phyloP scores from a whole-genome alignment of 2,329 filamentous ascomycete species.

The Aspergillus texensis region DNA sequence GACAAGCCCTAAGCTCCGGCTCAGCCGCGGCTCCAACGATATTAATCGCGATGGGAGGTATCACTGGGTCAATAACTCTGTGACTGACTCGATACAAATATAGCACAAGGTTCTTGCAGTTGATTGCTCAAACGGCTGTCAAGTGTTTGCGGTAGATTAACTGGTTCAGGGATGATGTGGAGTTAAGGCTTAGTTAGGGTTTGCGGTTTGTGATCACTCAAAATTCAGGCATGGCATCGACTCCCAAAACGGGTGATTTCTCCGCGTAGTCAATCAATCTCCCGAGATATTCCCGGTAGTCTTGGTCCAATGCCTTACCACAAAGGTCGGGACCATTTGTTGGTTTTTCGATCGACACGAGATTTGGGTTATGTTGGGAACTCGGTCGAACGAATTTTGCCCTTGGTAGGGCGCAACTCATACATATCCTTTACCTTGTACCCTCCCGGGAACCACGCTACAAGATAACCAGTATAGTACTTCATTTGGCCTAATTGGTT shows the following conservation, averaged over 20 bases:
- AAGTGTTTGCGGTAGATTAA: background rate
- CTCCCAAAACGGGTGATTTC: background rate
- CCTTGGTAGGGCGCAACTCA: background rate
- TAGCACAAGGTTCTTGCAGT: background rate
- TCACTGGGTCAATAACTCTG: background rate
- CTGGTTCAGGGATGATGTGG: background rate
- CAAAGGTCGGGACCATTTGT: background rate
- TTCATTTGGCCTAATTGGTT: background rate
- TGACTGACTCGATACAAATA: background rate
- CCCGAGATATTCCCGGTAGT: background rate
- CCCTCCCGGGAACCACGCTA: no score
- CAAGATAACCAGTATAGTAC: background rate
- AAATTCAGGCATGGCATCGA: background rate
- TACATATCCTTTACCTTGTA: background rate
- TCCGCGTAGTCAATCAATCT: background rate
- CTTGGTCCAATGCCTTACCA: no score
- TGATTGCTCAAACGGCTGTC: background rate
- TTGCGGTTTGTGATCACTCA: background rate
- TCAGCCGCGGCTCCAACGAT: background rate
- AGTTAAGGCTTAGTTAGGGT: constrained; percentile 3
- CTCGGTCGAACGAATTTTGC: background rate
- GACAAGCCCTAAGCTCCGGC: background rate
- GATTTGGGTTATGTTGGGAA: background rate
- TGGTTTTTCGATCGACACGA: background rate
- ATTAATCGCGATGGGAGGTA: background rate